Base-by-base conservation (phyloP, 371 early-diverging fungal species). In the Rhizopus delemar region DNA sequence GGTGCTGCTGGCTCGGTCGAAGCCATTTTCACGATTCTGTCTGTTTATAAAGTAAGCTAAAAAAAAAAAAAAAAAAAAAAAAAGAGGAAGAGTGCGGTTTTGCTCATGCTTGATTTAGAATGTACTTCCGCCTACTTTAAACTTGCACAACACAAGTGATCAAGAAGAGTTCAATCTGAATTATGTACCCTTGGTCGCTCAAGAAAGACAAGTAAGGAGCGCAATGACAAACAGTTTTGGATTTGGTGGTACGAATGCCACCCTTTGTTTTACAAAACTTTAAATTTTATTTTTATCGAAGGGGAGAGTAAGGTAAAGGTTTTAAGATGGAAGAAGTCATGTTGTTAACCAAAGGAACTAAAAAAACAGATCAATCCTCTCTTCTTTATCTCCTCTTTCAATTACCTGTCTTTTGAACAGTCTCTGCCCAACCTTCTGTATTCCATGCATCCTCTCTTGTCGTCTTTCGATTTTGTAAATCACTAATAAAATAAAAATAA, bases 1-100 rank as follows among this genome's bases (percentile, higher is more conserved):
- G 96, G 98, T 4, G 98, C 96, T 1, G 98, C 98, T 1, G 97
- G 98, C 8, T 87, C 97, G 4, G 91, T 96, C 3, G 98, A 97
- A 75, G 92, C 96, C 1, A 88, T 95, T 7, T 93, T 93, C 58
- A 81, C 95, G 3, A 84, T 96, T 12, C 65, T 95, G 46, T 80
- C 93, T 4, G 60, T 97, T 13, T 62, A 88, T 46, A 49, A 86
- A 49, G 88, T 86, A 76, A 75, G 41, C 31, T 45, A 53, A 34
- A 31, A 8, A 2, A 31, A 36, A 5, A 49, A 55, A n/a, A 13
- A 3, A 43, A n/a, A 56, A 52, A 32, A 12, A 49, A 55, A 12
- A 46, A 22, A 2, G 22, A 22, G 0, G 22, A 22, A 22, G 22
- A 2, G 2, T 22, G 22, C 33, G 7, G 12, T 31, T 36, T n/a